Evolutionary conservation across 371 early-diverging fungal species (phyloP).

Genomic region (Apophysomyces ossiformis): DNA sequence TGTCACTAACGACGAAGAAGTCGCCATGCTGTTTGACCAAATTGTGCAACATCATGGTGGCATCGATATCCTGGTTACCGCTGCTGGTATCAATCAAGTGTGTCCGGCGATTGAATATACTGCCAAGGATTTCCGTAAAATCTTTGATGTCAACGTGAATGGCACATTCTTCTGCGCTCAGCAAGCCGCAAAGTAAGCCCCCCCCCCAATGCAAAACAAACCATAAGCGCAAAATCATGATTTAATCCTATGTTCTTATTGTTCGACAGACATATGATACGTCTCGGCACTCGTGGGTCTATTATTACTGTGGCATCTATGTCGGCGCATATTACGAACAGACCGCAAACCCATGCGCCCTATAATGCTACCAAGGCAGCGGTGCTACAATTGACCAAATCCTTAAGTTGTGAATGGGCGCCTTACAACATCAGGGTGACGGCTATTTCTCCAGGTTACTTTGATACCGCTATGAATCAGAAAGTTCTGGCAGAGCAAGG

Average conservation of each 20-base stretch:
- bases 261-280: constrained; percentile 40
- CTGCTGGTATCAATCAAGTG: constrained; percentile 32
- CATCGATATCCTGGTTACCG: constrained; percentile 35
- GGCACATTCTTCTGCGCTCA: constrained; percentile 43
- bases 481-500: constrained; percentile 37
- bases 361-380: constrained; percentile 56
- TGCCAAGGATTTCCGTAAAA: constrained; percentile 28
- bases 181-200: constrained; percentile 39
- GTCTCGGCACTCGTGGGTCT: constrained; percentile 30
- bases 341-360: constrained; percentile 42
- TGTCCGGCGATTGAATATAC: constrained; percentile 32
- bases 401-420: constrained; percentile 52
- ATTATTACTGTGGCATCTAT: constrained; percentile 50
- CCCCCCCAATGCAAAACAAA: too few relatives aligned
- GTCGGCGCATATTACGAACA: constrained; percentile 45
- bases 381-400: constrained; percentile 46
- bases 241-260: background rate
- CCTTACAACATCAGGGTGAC: constrained; percentile 49
- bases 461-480: constrained; percentile 45
- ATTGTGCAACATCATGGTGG: constrained; percentile 37
- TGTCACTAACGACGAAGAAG: constrained; percentile 39
- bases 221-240: too few relatives aligned
- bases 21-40: constrained; percentile 30
- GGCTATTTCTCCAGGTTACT: constrained; percentile 45
- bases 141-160: constrained; percentile 42